phyloP scores from a whole-genome alignment of 2,329 filamentous ascomycete species.

The Trichoderma atrobrunneum region DNA sequence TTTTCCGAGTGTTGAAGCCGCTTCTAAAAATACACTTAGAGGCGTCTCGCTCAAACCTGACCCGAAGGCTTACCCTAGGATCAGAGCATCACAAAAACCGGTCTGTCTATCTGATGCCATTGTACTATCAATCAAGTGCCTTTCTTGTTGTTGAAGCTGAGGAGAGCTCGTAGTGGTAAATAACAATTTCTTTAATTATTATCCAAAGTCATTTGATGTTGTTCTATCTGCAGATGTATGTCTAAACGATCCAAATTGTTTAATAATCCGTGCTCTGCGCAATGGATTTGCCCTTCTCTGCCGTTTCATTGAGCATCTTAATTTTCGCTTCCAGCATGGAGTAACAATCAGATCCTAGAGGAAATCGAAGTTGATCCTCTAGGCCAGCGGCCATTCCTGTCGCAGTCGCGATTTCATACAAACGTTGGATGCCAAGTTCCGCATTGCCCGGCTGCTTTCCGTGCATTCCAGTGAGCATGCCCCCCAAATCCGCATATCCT shows the following conservation, averaged over 20 bases:
- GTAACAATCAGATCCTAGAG: background rate
- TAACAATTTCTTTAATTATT: background rate
- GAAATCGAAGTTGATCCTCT: conserved; percentile 1
- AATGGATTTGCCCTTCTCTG: background rate
- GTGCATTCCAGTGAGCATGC: background rate
- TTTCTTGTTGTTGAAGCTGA: too few species aligned
- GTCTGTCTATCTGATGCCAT: background rate
- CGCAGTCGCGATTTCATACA: background rate
- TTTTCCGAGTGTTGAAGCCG: background rate
- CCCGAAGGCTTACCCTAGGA: background rate
- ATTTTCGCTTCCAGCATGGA: background rate
- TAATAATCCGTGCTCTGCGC: conserved; percentile 1
- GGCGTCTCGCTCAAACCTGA: background rate
- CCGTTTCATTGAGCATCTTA: background rate
- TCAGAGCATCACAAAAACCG: background rate
- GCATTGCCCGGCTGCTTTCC: background rate
- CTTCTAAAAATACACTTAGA: background rate
- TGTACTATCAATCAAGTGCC: too few species aligned
- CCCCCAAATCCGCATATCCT: background rate
- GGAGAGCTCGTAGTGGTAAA: background rate
- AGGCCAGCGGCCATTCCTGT: background rate
- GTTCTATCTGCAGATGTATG: background rate
- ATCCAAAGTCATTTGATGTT: background rate
- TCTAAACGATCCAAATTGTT: background rate
- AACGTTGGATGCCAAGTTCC: background rate